phyloP scores from a whole-genome alignment of 2,329 filamentous ascomycete species.

The Colletotrichum cordylinicola region DNA sequence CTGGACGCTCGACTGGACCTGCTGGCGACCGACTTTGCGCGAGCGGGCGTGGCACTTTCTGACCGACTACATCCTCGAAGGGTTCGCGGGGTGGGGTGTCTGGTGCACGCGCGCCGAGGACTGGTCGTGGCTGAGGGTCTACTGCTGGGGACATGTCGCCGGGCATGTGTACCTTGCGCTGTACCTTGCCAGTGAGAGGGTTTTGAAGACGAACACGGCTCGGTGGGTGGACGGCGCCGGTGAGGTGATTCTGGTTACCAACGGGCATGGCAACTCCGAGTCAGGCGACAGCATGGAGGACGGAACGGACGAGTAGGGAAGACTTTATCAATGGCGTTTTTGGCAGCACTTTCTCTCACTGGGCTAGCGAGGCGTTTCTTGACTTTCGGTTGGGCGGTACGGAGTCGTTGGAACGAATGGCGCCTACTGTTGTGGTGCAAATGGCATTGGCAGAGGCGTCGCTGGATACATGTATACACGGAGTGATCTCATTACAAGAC shows the following conservation, averaged over 20 bases:
- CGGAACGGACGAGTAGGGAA: neutral
- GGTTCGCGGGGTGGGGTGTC: conserved; percentile 71
- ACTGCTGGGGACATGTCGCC: conserved; percentile 79
- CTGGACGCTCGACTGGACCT: conserved; percentile 70
- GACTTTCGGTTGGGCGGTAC: neutral
- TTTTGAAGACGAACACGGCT: conserved; percentile 61
- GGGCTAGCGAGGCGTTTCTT: neutral
- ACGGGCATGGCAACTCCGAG: conserved; percentile 17
- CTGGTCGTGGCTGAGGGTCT: conserved; percentile 64
- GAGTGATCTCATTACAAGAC: neutral
- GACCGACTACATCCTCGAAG: conserved; percentile 61
- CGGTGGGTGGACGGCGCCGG: conserved; percentile 73
- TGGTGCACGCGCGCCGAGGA: conserved; percentile 56
- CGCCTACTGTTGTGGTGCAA: neutral
- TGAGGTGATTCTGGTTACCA: conserved; percentile 48
- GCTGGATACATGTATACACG: neutral
- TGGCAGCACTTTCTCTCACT: neutral
- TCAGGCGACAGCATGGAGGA: conserved; percentile 15
- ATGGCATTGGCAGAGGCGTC: neutral
- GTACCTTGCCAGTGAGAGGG: conserved; percentile 73
- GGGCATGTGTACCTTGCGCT: conserved; percentile 78
- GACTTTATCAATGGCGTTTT: neutral
- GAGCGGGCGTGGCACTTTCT: conserved; percentile 67
- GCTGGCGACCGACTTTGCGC: conserved; percentile 57
- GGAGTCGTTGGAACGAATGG: neutral